Percentiles rank a stretch among this genome's conserved stretches.
Conservation (phyloP, 2,329 filamentous ascomycete species). For the Alternaria conjuncta region DNA sequence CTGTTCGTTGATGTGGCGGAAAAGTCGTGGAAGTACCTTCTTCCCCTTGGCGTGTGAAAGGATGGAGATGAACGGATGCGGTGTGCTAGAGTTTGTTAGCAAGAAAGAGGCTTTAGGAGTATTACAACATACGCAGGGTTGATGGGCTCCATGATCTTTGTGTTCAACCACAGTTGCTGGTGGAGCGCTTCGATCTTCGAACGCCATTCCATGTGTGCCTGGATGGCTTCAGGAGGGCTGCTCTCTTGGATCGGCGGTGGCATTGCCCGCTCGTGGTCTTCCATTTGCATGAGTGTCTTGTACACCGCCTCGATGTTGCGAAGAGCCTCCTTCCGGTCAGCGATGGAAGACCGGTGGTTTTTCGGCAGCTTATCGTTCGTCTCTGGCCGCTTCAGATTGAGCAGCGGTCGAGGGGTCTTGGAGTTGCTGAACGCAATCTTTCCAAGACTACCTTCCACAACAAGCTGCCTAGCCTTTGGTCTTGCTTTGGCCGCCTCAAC, state of each 20-base stretch:
- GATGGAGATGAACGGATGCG: constrained; percentile 95
- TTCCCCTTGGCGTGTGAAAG: constrained; percentile 95
- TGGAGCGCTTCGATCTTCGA: constrained; percentile 75
- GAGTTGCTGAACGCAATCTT: constrained; percentile 99
- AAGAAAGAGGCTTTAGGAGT: not conserved
- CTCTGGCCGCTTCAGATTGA: constrained; percentile 92
- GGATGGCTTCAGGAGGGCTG: constrained; percentile 71
- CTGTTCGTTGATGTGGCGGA: constrained; percentile 89
- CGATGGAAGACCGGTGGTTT: constrained; percentile 59
- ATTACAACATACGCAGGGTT: constrained; percentile 56
- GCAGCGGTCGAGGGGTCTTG: constrained; percentile 91
- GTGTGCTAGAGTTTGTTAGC: constrained; percentile 54
- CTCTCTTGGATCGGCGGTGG: constrained; percentile 71
- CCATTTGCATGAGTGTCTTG: constrained; percentile 85
- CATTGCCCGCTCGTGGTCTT: constrained; percentile 86
- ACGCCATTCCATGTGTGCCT: constrained; percentile 80
- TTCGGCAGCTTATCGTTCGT: constrained; percentile 58
- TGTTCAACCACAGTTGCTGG: constrained; percentile 78
- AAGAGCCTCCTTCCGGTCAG: constrained; percentile 81
- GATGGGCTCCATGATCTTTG: constrained; percentile 94
- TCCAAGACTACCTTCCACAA: constrained; percentile 93
- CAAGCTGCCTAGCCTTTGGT: constrained; percentile 95
- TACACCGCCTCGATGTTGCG: constrained; percentile 91
- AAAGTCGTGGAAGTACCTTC: constrained; percentile 92
- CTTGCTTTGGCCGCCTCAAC: constrained; percentile 97